A percentile compares a stretch with the other conserved stretches of the same genome.
phyloP scores from a whole-genome alignment of 2,329 filamentous ascomycete species.

The Neonectria hederae region DNA sequence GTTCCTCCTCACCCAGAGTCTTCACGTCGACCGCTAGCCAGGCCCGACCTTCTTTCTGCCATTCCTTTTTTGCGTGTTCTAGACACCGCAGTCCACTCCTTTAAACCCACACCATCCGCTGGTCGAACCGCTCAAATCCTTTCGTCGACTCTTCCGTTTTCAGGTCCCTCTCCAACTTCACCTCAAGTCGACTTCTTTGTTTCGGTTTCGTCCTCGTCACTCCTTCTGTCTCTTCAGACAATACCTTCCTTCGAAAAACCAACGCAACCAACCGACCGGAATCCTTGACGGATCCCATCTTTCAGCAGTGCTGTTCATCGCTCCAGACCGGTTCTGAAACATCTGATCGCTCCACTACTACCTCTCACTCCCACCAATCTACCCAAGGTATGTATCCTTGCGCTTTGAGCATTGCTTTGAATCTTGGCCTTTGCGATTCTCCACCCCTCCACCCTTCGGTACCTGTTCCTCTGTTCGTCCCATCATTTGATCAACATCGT shows the following conservation, averaged over 20 bases:
- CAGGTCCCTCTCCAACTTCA: slow-evolving; percentile 14
- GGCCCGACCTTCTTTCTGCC: slow-evolving; percentile 37
- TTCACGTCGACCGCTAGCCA: slow-evolving; percentile 40
- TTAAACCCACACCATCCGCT: slow-evolving; percentile 35
- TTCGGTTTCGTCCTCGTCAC: slow-evolving; percentile 38
- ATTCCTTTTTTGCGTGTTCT: slow-evolving; percentile 46
- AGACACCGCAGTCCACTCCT: slow-evolving; percentile 48
- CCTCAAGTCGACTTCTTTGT: slow-evolving; percentile 34
- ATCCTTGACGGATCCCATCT: slow-evolving; percentile 41
- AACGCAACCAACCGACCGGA: slow-evolving; percentile 25
- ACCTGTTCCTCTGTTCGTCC: neutral
- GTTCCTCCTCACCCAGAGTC: slow-evolving; percentile 40
- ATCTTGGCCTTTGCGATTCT: neutral
- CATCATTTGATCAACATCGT: neutral
- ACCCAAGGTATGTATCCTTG: slow-evolving; percentile 9
- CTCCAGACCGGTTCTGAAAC: slow-evolving; percentile 43
- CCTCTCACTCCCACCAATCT: slow-evolving; percentile 17
- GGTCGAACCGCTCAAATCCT: slow-evolving; percentile 44
- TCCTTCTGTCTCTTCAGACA: slow-evolving; percentile 36
- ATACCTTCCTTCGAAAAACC: slow-evolving; percentile 36
- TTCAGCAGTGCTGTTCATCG: slow-evolving; percentile 37
- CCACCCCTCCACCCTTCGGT: neutral
- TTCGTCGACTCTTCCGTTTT: slow-evolving; percentile 31
- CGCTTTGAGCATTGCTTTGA: neutral
- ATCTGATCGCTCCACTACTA: slow-evolving; percentile 21